These are phyloP conservation scores for Parachaetomium inaequale DNA, from an alignment of 495 filamentous ascomycete species.

Conservation along the genomic window DNA sequence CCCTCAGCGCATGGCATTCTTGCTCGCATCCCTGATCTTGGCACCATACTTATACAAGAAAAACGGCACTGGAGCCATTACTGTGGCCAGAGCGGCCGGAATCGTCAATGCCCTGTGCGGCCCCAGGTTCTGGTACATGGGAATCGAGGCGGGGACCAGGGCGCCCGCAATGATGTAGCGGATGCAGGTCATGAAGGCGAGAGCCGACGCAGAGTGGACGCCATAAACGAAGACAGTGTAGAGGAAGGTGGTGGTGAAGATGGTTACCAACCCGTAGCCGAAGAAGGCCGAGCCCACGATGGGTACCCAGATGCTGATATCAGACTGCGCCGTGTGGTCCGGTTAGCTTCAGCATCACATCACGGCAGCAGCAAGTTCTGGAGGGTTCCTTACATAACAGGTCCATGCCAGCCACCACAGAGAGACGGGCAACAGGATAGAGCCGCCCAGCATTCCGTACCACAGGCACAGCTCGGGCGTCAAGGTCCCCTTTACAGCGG, in stretches of 20 bases:
- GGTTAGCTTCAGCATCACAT: too few relatives aligned
- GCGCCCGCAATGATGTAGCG: slow-evolving; percentile 51
- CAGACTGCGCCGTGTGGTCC: too few relatives aligned
- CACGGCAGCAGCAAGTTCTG: too few relatives aligned
- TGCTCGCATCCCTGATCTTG: too few relatives aligned
- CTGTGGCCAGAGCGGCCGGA: too few relatives aligned
- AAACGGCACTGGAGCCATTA: too few relatives aligned
- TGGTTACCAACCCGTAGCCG: slow-evolving; percentile 29
- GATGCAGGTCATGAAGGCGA: slow-evolving; percentile 50
- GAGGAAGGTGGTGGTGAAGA: slow-evolving; percentile 52
- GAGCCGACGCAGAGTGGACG: slow-evolving; percentile 41
- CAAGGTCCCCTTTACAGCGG: not conserved
- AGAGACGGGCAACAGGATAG: slow-evolving; percentile 49
- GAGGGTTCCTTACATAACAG: slow-evolving; percentile 33
- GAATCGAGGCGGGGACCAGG: slow-evolving; percentile 40
- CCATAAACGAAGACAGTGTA: slow-evolving; percentile 58
- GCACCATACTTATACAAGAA: too few relatives aligned
- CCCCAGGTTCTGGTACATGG: slow-evolving; percentile 36
- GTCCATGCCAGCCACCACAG: slow-evolving; percentile 66
- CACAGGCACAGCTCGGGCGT: slow-evolving; percentile 57
- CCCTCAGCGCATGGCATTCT: too few relatives aligned
- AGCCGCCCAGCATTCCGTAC: slow-evolving; percentile 56
- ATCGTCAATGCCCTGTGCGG: slow-evolving; percentile 38
- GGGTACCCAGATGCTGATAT: slow-evolving; percentile 42
- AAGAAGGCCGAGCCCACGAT: slow-evolving; percentile 33